phyloP scores from a whole-genome alignment of 768 basidiomycete species.

The Candolleomyces efflorescens region DNA sequence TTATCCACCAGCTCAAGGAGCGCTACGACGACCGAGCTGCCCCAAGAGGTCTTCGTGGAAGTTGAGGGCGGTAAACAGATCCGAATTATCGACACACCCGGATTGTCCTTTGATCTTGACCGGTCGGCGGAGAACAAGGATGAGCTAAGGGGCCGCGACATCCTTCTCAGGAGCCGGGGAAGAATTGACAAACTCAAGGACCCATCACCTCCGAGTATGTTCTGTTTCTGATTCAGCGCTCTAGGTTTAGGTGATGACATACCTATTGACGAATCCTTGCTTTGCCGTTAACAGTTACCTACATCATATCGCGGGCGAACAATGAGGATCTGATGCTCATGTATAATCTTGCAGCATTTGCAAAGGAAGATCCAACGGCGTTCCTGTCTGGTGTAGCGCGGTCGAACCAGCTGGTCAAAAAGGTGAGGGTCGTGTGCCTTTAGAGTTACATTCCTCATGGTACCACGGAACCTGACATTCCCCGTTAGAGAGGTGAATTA shows the following conservation, averaged over 20 bases:
- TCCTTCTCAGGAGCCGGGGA: conserved; percentile 75
- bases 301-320: conserved; percentile 65
- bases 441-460: conserved; percentile 2
- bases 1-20: conserved; percentile 45
- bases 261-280: conserved; percentile 8
- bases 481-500: conserved; percentile 56
- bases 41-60: conserved; percentile 57
- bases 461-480: neutral
- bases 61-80: conserved; percentile 46
- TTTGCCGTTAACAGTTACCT: conserved; percentile 41
- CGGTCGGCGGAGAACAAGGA: conserved; percentile 35
- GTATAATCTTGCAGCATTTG: conserved; percentile 80
- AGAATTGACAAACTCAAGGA: conserved; percentile 85
- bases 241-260: neutral
- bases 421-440: conserved; percentile 45
- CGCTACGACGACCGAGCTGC: conserved; percentile 68
- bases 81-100: conserved; percentile 83
- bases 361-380: conserved; percentile 57
- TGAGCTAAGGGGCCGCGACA: conserved; percentile 56
- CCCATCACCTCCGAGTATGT: conserved; percentile 63
- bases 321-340: conserved; percentile 86
- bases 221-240: neutral
- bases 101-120: conserved; percentile 54
- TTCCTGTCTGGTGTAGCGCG: conserved; percentile 80
- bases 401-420: conserved; percentile 69